Base-by-base conservation (phyloP, 2,329 filamentous ascomycete genomes). In the Dendrostoma leiphaemia region DNA sequence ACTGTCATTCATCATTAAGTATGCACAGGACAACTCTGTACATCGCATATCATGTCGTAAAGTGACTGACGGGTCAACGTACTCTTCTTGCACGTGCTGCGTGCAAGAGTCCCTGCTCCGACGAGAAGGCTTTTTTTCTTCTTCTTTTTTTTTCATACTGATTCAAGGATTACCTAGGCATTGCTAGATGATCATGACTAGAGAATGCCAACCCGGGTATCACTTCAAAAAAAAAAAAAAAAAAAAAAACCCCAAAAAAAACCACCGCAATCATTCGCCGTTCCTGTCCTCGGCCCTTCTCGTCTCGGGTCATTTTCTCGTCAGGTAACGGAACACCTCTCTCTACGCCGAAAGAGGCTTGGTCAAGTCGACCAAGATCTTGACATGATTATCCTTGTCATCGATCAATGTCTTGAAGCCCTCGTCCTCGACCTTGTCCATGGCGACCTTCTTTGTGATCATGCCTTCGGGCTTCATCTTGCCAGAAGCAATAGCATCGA, bases 331-430 rank as follows among this genome's bases (percentile, higher is more conserved):
- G 10, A 38, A 17, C 17, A 32, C 8, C 41, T 17, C 21, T 9
- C 29, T 23, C 26, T 21, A 53, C 17, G 26, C 53, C 13, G n/a
- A n/a, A n/a, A 57, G n/a, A 29, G 37, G 38, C 51, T 54, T 51
- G 7, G 51, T 57, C 58, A 56, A 48, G 50, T 65, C 59, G n/a
- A 83, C 76, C 56, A 83, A 57, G 29, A 83, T 80, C 66, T 83
- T 82, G 31, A 82, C 79, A 59, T 82, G 78, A 40, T 71, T 76
- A 54, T 82, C 78, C 61, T 79, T 81, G 59, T 82, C 75, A 6
- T 77, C 66, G 29, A 81, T 74, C 48, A 83, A 66, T 1, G 77
- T 71, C 58, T 75, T 71, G 61, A 82, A 79, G 0, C 79, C 80
- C 37, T 75, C 68, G 44, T 82, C 72, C 0, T 80, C 75, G 13